A percentile compares a stretch with the other conserved stretches of the same genome.
These are phyloP conservation scores for Geopyxis carbonaria DNA, from an alignment of 495 filamentous ascomycete genomes.

Conservation along the genomic window DNA sequence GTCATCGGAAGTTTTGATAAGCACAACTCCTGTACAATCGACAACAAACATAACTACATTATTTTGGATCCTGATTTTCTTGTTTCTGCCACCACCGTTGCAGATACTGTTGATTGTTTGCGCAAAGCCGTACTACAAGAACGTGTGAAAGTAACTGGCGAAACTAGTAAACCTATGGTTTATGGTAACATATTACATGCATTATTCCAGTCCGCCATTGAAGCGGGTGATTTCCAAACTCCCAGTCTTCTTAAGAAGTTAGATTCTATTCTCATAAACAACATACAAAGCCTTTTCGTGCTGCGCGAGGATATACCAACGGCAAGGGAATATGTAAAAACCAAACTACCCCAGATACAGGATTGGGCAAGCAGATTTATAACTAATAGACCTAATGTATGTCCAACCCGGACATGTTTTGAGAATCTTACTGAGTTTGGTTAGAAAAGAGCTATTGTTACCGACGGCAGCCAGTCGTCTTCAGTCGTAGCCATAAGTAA, in stretches of 20 bases:
- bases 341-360: slow-evolving; percentile 60
- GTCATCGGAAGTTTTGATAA: slow-evolving; percentile 62
- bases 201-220: slow-evolving; percentile 77
- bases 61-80: slow-evolving; percentile 93
- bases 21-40: slow-evolving; percentile 49
- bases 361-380: slow-evolving; percentile 75
- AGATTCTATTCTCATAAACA: slow-evolving; percentile 43
- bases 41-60: slow-evolving; percentile 65
- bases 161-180: slow-evolving; percentile 56
- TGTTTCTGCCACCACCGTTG: slow-evolving; percentile 81
- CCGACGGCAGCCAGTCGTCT: slow-evolving; percentile 49
- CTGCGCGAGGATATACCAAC: slow-evolving; percentile 56
- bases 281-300: slow-evolving; percentile 72
- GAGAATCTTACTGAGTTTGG: slow-evolving; percentile 2
- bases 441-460: slow-evolving; percentile 53
- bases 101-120: slow-evolving; percentile 77
- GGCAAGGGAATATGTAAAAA: slow-evolving; percentile 57
- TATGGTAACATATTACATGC: slow-evolving; percentile 90
- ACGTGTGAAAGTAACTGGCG: slow-evolving; percentile 70
- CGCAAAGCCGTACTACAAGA: slow-evolving; percentile 85
- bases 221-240: slow-evolving; percentile 64
- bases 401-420: slow-evolving; percentile 11
- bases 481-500: slow-evolving; percentile 76
- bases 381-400: slow-evolving; percentile 47
- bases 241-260: slow-evolving; percentile 46